Percentiles rank a stretch among this genome's conserved stretches.
Conservation (phyloP, 2,329 filamentous ascomycete genomes). For the Tolypocladium endophyticum region DNA sequence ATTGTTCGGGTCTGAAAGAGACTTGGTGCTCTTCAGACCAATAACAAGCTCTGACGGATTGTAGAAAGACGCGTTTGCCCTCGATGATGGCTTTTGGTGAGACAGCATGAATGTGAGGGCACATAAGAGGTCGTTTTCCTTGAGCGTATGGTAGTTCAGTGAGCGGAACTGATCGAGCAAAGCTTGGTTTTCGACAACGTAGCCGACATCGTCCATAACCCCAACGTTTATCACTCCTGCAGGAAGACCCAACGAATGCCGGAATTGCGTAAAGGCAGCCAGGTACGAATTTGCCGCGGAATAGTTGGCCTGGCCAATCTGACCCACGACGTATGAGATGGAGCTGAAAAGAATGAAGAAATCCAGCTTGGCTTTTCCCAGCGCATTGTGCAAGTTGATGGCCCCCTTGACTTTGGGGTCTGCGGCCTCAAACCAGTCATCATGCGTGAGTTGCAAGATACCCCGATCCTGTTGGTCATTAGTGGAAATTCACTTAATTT, state of each 20-base stretch:
- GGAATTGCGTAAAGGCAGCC: constrained; percentile 14
- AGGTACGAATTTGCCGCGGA: constrained; percentile 14
- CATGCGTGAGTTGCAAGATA: constrained; percentile 3
- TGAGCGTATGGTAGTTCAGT: constrained; percentile 2
- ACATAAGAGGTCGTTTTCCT: constrained; percentile 5
- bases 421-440: constrained; percentile 12
- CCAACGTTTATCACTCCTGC: constrained; percentile 5
- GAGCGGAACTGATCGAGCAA: constrained; percentile 4
- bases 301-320: constrained; percentile 21
- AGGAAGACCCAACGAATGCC: constrained; percentile 1
- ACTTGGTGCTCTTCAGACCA: constrained; percentile 4
- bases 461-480: neutral
- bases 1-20: constrained; percentile 4
- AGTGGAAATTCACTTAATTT: neutral
- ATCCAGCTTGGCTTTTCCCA: constrained; percentile 7
- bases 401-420: constrained; percentile 20
- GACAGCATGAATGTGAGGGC: neutral
- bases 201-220: constrained; percentile 1
- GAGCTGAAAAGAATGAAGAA: constrained; percentile 21
- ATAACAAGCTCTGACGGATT: constrained; percentile 3
- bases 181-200: neutral
- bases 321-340: constrained; percentile 12
- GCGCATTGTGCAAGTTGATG: constrained; percentile 19
- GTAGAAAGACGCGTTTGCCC: neutral
- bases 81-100: constrained; percentile 1